Conservation (phyloP, 1,284 basidiomycete species). For the Taiwanofungus camphoratus region DNA sequence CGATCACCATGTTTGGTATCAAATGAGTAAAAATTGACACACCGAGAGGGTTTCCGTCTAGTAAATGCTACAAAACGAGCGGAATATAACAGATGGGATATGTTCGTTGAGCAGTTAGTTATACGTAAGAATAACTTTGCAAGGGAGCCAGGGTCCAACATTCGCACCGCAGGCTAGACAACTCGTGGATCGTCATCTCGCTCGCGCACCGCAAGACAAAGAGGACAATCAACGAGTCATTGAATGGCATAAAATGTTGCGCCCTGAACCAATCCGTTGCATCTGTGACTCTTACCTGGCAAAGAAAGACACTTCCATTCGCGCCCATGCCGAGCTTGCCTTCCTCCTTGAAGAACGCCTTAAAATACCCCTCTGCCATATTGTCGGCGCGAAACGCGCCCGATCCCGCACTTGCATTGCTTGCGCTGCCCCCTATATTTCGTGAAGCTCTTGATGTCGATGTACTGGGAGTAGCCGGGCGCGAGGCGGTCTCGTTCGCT, state of each 20-base stretch:
- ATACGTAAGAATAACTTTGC: too few relatives aligned
- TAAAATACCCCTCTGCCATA: slow-evolving; percentile 81
- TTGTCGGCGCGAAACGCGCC: slow-evolving; percentile 51
- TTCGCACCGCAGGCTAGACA: too few relatives aligned
- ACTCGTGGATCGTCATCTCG: too few relatives aligned
- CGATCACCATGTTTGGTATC: slow-evolving; percentile 1
- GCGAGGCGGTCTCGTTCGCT: slow-evolving; percentile 58
- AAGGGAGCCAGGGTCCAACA: too few relatives aligned
- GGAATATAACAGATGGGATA: background rate
- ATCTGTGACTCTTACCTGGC: slow-evolving; percentile 59
- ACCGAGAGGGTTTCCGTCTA: slow-evolving; percentile 77
- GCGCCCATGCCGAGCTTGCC: slow-evolving; percentile 87
- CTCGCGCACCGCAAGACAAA: too few relatives aligned
- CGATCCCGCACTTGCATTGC: background rate
- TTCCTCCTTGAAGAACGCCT: slow-evolving; percentile 86
- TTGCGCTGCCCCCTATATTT: background rate
- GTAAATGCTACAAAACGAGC: slow-evolving; percentile 56
- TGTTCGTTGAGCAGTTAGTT: too few relatives aligned
- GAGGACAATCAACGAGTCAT: background rate
- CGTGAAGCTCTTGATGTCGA: background rate
- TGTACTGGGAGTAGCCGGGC: slow-evolving; percentile 45
- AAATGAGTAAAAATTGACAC: slow-evolving; percentile 11
- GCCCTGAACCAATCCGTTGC: too few relatives aligned
- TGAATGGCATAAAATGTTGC: too few relatives aligned
- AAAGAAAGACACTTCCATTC: slow-evolving; percentile 84